Evolutionary conservation across 805 yeast species (phyloP), one percentile per base, ranked within the genome.

Genomic region (Saccharomycodes ludwigii): DNA sequence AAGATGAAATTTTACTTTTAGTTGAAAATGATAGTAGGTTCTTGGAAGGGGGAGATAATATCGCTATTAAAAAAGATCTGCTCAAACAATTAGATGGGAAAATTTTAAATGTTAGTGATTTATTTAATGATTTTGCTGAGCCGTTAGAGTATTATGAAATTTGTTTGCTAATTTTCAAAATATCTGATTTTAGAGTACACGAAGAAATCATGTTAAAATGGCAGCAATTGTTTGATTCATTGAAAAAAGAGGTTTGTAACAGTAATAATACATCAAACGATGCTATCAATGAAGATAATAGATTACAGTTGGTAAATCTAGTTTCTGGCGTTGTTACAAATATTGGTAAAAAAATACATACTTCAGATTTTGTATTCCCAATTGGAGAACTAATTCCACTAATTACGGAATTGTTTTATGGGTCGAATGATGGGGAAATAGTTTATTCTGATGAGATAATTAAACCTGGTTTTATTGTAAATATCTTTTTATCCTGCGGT

Each of bases 81-180:
- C 49, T 66, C 4, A 59, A 56, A 10, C 63, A 67, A 26, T 65
- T 91, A 34, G 71, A 81, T 48, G 71, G 66, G 24, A 68, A 69
- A 47, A 71, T 91, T 21, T 59, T 78, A 44, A 68, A 77, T 4
- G 72, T 85, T 20, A 76, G 80, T 45, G 91, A 80, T 36, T 59
- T 91, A 32, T 88, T 75, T 62, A 88, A 91, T 57, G 77, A 73
- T 40, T 88, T 67, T 54, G 83, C 94, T 9, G 86, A 80, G 44
- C 94, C 94, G 16, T 60, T 86, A 38, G 88, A 88, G 5, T 88
- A 86, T 49, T 75, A 76, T 54, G 94, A 82, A 43, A 63, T 88
- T 31, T 79, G 94, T 39, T 63, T 86, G 37, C 56, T 72, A 24
- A 75, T 85, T 11, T 82, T 80, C 63, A 80, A 82, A 48, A 70